These are phyloP conservation scores for Yarrowia yakushimensis DNA, from an alignment of 805 yeast genomes.

Conservation along the genomic window DNA sequence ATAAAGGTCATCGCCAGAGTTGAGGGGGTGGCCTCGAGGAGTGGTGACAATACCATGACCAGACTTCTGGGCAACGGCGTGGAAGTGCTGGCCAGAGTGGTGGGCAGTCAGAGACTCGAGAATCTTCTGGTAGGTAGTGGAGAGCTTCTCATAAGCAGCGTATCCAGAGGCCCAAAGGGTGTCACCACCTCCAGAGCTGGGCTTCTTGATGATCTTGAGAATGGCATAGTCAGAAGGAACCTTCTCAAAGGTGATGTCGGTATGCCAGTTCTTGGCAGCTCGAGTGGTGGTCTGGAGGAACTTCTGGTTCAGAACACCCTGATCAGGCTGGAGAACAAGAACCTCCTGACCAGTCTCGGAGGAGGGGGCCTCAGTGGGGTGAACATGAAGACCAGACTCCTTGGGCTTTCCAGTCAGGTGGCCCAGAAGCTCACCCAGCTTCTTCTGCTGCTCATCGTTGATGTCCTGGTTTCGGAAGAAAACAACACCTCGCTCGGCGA, in stretches of 20 bases:
- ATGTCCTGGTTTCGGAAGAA: slow-evolving; percentile 49
- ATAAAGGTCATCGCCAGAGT: slow-evolving; percentile 46
- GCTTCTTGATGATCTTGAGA: slow-evolving; percentile 58
- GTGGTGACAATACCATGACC: slow-evolving; percentile 47
- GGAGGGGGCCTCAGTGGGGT: slow-evolving; percentile 33
- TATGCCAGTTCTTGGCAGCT: slow-evolving; percentile 54
- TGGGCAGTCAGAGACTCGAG: slow-evolving; percentile 57
- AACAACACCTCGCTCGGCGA: slow-evolving; percentile 50
- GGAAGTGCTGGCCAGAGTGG: slow-evolving; percentile 50
- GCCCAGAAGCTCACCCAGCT: slow-evolving; percentile 33
- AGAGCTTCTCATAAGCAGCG: slow-evolving; percentile 52
- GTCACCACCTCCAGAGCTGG: slow-evolving; percentile 51
- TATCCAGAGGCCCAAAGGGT: slow-evolving; percentile 54
- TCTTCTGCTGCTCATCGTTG: slow-evolving; percentile 34
- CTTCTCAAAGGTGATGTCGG: slow-evolving; percentile 71
- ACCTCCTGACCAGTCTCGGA: slow-evolving; percentile 35
- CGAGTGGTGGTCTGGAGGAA: slow-evolving; percentile 27
- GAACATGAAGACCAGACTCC: slow-evolving; percentile 35
- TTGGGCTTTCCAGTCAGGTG: slow-evolving; percentile 34
- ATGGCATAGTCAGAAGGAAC: slow-evolving; percentile 73
- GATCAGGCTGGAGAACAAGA: slow-evolving; percentile 32
- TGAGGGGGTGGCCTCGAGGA: slow-evolving; percentile 41
- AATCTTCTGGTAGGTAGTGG: slow-evolving; percentile 47
- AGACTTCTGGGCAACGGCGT: slow-evolving; percentile 32
- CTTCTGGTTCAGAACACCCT: slow-evolving; percentile 28